phyloP scores from a whole-genome alignment of 306 rosid species.

The Crotalaria pallida region DNA sequence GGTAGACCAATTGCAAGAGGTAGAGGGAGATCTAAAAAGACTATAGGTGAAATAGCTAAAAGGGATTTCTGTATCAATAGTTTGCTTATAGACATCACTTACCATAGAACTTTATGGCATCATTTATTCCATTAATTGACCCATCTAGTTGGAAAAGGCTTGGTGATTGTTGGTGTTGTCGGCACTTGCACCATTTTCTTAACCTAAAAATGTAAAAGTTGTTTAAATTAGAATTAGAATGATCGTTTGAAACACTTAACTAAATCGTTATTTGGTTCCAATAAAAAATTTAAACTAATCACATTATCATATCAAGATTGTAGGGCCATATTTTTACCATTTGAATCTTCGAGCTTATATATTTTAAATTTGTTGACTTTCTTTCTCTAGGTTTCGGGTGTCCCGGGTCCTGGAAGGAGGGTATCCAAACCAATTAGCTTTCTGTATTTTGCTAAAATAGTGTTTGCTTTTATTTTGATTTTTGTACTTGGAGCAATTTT shows the following conservation, averaged over 20 bases:
- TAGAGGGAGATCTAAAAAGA: no score
- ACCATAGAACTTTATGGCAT: no score
- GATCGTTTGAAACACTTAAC: background rate
- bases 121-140: no score
- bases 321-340: background rate
- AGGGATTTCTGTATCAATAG: no score
- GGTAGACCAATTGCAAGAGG: no score
- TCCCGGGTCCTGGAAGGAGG: constrained; percentile 14
- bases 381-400: constrained; percentile 35
- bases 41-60: no score
- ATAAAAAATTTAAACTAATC: background rate
- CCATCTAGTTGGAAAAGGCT: no score
- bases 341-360: background rate
- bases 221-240: background rate
- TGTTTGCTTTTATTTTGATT: constrained; percentile 50
- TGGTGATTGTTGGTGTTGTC: no score
- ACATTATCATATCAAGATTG: background rate
- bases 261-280: background rate
- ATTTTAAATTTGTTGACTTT: constrained; percentile 9
- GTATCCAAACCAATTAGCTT: constrained; percentile 34
- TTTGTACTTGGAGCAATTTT: constrained; percentile 60
- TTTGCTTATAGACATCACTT: no score
- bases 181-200: background rate
- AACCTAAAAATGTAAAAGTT: background rate
- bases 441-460: constrained; percentile 46